Percentiles rank a stretch among this genome's conserved stretches.
Evolutionary conservation across 441 rosid genomes (phyloP).

Genomic region (Syzygium syzygioides): DNA sequence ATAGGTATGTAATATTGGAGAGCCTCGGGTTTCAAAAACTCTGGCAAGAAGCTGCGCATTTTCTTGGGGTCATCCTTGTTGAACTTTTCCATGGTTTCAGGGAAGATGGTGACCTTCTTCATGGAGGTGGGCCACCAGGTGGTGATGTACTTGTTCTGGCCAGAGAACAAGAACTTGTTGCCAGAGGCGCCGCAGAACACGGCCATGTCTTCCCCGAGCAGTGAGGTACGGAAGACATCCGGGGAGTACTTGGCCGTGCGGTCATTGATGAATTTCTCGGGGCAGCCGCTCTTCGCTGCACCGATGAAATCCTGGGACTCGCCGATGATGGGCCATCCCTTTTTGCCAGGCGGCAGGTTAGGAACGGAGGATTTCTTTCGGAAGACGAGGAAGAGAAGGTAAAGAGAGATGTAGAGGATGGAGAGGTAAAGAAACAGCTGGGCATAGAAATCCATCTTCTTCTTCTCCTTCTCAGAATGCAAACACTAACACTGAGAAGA

Average conservation of each 20-base stretch:
- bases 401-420: not conserved
- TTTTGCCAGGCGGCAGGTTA: not conserved
- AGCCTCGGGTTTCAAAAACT: not conserved
- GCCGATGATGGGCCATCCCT: not conserved
- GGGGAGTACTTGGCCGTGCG: not conserved
- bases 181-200: not conserved
- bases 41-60: not conserved
- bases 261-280: not conserved
- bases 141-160: not conserved
- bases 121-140: not conserved
- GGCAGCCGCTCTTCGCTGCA: not conserved
- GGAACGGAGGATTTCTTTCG: not conserved
- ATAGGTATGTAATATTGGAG: not conserved
- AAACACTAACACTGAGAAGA: not conserved
- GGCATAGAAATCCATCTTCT: not conserved
- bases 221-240: not conserved
- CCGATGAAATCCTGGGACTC: not conserved
- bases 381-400: not conserved
- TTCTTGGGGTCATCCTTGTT: not conserved
- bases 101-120: not conserved
- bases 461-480: not conserved
- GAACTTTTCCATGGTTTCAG: not conserved
- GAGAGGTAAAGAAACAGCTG: not conserved
- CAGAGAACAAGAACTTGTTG: not conserved
- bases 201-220: not conserved